Evolutionary conservation across 2,329 filamentous ascomycete species (phyloP).

Genomic region (Verticillium albo-atrum): DNA sequence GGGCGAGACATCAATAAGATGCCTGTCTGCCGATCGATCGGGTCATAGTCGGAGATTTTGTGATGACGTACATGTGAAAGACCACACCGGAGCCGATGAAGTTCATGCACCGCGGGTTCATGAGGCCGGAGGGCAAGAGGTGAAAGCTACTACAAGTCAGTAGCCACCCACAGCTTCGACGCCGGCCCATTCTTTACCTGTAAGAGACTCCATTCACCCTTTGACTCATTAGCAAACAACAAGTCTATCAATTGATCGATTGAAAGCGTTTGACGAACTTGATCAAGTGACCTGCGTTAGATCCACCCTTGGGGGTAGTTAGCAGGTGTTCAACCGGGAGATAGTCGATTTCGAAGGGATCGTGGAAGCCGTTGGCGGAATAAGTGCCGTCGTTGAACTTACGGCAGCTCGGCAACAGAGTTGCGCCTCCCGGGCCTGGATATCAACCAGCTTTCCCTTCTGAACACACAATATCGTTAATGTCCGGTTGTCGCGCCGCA

Average conservation of each 20-base stretch:
- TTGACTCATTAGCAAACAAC: constrained; percentile 8
- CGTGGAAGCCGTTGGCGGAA: constrained; percentile 7
- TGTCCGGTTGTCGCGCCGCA: constrained; percentile 7
- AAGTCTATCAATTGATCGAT: constrained; percentile 6
- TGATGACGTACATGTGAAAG: constrained; percentile 15
- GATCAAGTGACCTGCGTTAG: constrained; percentile 11
- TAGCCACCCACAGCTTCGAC: constrained; percentile 7
- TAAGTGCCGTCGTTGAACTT: neutral
- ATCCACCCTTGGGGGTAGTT: constrained; percentile 12
- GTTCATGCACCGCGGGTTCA: constrained; percentile 47
- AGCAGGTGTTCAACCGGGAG: constrained; percentile 14
- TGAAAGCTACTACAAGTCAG: constrained; percentile 17
- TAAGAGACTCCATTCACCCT: constrained; percentile 5
- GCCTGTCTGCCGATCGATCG: constrained; percentile 9
- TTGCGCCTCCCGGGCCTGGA: neutral
- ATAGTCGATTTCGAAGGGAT: constrained; percentile 12
- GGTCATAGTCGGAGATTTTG: constrained; percentile 11
- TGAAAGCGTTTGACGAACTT: constrained; percentile 4
- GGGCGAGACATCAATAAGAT: constrained; percentile 16
- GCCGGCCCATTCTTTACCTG: constrained; percentile 14
- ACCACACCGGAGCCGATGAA: constrained; percentile 2
- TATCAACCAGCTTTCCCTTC: constrained; percentile 2
- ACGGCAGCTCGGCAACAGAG: neutral
- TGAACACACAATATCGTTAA: neutral
- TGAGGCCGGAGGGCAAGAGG: constrained; percentile 2